Evolutionary conservation across 1,284 basidiomycete genomes (phyloP).

Genomic region (Coniferiporia weirii): DNA sequence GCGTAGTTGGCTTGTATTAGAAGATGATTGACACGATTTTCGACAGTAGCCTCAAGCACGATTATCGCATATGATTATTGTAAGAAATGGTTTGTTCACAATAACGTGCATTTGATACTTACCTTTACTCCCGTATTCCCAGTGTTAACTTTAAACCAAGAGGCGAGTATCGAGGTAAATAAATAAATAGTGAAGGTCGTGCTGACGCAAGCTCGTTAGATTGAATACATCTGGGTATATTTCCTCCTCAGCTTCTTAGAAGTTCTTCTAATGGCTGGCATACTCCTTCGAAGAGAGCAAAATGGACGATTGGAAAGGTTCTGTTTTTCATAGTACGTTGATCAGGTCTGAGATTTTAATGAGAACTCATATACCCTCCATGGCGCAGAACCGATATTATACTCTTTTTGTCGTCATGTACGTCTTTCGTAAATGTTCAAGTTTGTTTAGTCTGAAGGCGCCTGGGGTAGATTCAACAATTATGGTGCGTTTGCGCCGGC

Average conservation of each 20-base stretch:
- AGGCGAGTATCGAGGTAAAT: slow-evolving; percentile 33
- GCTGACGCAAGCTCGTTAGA: slow-evolving; percentile 26
- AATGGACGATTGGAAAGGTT: slow-evolving; percentile 46
- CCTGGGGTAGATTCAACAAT: slow-evolving; percentile 39
- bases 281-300: slow-evolving; percentile 32
- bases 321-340: slow-evolving; percentile 45
- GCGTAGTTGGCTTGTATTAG: too few relatives aligned
- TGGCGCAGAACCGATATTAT: slow-evolving; percentile 51
- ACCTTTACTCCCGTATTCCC: neutral
- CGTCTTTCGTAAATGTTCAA: slow-evolving; percentile 21
- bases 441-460: too few relatives aligned
- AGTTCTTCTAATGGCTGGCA: too few relatives aligned
- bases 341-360: too few relatives aligned
- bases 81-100: slow-evolving; percentile 25
- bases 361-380: too few relatives aligned
- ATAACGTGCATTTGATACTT: neutral
- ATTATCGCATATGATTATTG: slow-evolving; percentile 51
- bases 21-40: neutral
- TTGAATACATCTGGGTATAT: slow-evolving; percentile 49
- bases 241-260: too few relatives aligned
- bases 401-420: slow-evolving; percentile 44
- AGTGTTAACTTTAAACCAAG: slow-evolving; percentile 50
- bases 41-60: slow-evolving; percentile 40
- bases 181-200: neutral
- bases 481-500: slow-evolving; percentile 32